Base-by-base conservation (phyloP, 2,329 filamentous ascomycete species). In the Nigrospora osmanthi region DNA sequence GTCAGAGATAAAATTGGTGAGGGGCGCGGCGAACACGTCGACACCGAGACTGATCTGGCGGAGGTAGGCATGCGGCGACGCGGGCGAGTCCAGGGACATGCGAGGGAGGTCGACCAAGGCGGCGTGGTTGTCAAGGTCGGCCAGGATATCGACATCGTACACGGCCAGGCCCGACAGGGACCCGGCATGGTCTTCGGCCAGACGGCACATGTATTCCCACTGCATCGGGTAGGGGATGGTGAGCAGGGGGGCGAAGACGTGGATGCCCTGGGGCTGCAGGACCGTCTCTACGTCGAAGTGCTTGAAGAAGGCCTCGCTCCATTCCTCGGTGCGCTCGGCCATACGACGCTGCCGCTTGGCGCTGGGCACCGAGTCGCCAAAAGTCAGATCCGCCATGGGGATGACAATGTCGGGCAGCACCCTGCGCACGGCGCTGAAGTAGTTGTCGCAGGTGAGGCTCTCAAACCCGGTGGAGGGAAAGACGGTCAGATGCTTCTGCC, bases 401-500 rank as follows among this genome's bases (percentile, higher is more conserved):
- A 97, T 74, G 33, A 84, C 79, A 44, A 97, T 83, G 58, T 98
- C 91, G 1, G 91, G 88, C 42, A 74, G 72, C 33, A 95, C 66
- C n/a, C 69, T 73, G 47, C 75, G 66, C 31, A 85, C 71, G 15
- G 81, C 81, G 6, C 78, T 69, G 32, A 76, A 70, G 66, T 93
- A 97, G 44, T 86, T 79, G 7, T 78, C 71, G 0, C 81, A 78
- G 31, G 78, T 76, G 32, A 97, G 69, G 46, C 78, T 73, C 49
- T 80, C 78, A 65, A 94, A 95, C 30, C 93, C 93, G 1, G 89
- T 87, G 0, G 89, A 91, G 2, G 93, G 95, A 59, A 87, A 82
- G 40, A 97, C 76, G 15, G 85, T 81, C 36, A 97, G 73, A 39
- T 81, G 76, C 35, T 77, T 78, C 49, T 83, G 78, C 10, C 81